phyloP scores from a whole-genome alignment of 352 stramenopile species.

The Pythium dissimile region DNA sequence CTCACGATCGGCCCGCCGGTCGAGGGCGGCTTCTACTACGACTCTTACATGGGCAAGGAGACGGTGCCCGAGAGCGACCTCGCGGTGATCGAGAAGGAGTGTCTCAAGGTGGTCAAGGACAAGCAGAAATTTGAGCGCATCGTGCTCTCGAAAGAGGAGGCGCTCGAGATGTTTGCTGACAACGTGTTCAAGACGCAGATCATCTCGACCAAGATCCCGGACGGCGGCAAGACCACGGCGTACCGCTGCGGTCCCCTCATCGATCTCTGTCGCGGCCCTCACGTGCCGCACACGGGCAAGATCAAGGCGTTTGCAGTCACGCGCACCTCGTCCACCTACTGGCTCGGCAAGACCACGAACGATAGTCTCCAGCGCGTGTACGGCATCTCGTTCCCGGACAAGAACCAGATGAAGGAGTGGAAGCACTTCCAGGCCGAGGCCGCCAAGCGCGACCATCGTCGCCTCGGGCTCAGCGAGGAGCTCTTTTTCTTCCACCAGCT shows the following conservation, averaged over 20 bases:
- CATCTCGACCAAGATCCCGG: constrained; percentile 95
- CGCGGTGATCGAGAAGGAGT: constrained; percentile 88
- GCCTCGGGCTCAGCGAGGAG: constrained; percentile 94
- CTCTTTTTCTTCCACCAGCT: constrained; percentile 96
- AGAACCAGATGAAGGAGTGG: constrained; percentile 85
- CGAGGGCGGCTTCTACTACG: constrained; percentile 99
- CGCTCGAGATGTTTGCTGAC: constrained; percentile 97
- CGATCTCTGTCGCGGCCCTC: constrained; percentile 95
- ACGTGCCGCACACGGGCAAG: constrained; percentile 93
- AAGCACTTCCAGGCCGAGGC: constrained; percentile 92
- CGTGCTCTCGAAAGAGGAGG: constrained; percentile 94
- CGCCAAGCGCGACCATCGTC: constrained; percentile 95
- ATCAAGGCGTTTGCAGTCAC: constrained; percentile 92
- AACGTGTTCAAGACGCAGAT: constrained; percentile 99
- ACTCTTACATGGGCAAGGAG: constrained; percentile 95
- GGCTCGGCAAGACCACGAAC: constrained; percentile 96
- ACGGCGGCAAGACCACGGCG: constrained; percentile 91
- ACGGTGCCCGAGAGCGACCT: constrained; percentile 57
- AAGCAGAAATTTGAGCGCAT: constrained; percentile 92
- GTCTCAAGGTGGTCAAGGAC: constrained; percentile 93
- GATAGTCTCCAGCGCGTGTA: constrained; percentile 97
- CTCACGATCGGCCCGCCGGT: constrained; percentile 94
- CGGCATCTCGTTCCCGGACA: constrained; percentile 94
- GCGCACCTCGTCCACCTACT: constrained; percentile 95
- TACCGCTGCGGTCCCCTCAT: constrained; percentile 98